These are phyloP conservation scores for Trematosphaeria pertusa DNA, from an alignment of 2,329 filamentous ascomycete species.

Conservation along the genomic window DNA sequence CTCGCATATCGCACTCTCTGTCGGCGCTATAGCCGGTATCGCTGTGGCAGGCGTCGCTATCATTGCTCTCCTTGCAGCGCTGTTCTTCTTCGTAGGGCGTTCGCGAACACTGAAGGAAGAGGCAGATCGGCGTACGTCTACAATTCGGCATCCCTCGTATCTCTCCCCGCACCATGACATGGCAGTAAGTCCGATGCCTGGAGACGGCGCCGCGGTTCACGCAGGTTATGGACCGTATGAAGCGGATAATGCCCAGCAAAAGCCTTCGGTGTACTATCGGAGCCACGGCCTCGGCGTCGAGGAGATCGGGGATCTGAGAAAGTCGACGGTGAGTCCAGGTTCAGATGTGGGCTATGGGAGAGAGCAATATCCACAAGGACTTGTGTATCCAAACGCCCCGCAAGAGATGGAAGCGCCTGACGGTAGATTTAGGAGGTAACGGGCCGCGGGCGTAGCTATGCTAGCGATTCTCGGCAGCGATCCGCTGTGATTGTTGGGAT, in stretches of 20 bases:
- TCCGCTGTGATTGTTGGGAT: too few relatives aligned
- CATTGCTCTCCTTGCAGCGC: slow-evolving; percentile 8
- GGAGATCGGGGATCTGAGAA: neutral
- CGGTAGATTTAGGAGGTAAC: neutral
- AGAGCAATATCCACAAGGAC: neutral
- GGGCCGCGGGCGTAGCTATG: too few relatives aligned
- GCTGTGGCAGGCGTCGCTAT: slow-evolving; percentile 61
- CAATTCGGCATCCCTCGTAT: neutral
- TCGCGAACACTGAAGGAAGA: slow-evolving; percentile 12
- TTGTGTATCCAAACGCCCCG: neutral
- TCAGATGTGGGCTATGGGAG: neutral
- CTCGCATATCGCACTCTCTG: slow-evolving; percentile 20
- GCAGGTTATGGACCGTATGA: neutral
- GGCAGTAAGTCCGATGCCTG: neutral
- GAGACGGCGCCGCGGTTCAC: neutral
- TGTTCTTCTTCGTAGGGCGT: slow-evolving; percentile 22
- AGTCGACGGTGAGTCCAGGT: slow-evolving; percentile 3
- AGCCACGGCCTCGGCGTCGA: neutral
- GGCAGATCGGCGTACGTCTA: slow-evolving; percentile 1
- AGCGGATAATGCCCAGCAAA: neutral
- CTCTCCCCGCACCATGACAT: neutral
- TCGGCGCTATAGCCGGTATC: slow-evolving; percentile 53
- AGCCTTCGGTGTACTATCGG: neutral
- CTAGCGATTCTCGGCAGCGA: too few relatives aligned
- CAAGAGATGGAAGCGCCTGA: neutral